Evolutionary conservation across 768 basidiomycete genomes (phyloP).

Genomic region (Amanita exitialis): DNA sequence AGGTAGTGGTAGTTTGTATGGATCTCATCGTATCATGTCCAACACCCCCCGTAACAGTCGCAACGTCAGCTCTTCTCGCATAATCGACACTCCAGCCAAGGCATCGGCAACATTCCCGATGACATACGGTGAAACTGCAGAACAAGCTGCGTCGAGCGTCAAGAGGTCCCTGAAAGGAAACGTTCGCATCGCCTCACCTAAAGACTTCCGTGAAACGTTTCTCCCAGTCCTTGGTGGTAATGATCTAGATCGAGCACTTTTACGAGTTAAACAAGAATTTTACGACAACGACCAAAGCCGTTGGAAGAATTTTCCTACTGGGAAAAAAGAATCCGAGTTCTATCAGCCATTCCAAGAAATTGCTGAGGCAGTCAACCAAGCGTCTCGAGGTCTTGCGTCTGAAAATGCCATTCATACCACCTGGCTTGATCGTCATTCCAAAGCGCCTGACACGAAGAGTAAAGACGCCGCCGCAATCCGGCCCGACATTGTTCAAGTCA

Average conservation of each 20-base stretch:
- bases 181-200: neutral
- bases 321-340: neutral
- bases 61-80: neutral
- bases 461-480: neutral
- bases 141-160: neutral
- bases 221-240: neutral
- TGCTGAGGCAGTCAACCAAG: neutral
- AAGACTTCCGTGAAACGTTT: neutral
- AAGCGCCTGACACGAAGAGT: neutral
- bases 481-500: neutral
- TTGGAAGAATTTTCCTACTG: neutral
- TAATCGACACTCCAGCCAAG: neutral
- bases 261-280: neutral
- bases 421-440: neutral
- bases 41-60: neutral
- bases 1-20: neutral
- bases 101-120: neutral
- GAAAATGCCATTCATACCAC: neutral
- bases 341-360: neutral
- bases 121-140: neutral
- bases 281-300: neutral
- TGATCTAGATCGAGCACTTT: neutral
- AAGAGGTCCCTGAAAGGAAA: neutral
- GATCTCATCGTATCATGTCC: neutral
- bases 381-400: neutral